Base-by-base conservation (phyloP, 148 eudicot species). In the Gaultheria prostrata region DNA sequence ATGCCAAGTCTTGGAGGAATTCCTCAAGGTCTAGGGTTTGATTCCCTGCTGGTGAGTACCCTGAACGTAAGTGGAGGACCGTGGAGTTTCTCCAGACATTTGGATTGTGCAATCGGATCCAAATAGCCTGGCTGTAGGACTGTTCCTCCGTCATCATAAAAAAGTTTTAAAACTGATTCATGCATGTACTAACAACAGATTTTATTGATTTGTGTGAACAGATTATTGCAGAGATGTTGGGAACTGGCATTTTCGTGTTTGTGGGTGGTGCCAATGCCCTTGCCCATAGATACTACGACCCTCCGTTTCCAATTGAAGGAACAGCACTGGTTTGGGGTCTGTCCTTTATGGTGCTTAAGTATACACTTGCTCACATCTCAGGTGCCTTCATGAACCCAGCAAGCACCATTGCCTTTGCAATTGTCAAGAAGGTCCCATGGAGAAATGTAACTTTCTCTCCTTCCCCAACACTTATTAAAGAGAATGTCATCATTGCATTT, bases 321-420 rank as follows among this genome's bases (percentile, higher is more conserved):
- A 63, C 70, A 73, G 92, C 90, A 39, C 4, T 90, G 65, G 87
- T 70, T 4, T 88, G 89, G 88, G 92, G 89, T 4, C 49, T 63
- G 70, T 83, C 30, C 78, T 73, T 69, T 46, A 88, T 88, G 87
- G 86, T 82, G 7, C 49, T 86, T 6, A 85, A 88, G 54, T 90
- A 90, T 32, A 49, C 92, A 3, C 80, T 90, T 75, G 92, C 90
- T 6, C 92, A 90, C 51, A 51, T 89, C 45, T 89, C 91, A 30
- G 91, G 91, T 45, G 91, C 89, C 32, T 89, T 87, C 76, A 76
- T 89, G 46, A 89, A 89, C 57, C 91, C 91, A 83, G 90, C 90
- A 6, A 89, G 87, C 84, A 82, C 92, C 81, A 81, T 90, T 56
- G 89, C 89, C 75, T 82, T 90, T 26, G 89, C 89, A 54, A 80